These are phyloP conservation scores for Saturnispora quitensis DNA, from an alignment of 805 yeast genomes.

Conservation along the genomic window DNA sequence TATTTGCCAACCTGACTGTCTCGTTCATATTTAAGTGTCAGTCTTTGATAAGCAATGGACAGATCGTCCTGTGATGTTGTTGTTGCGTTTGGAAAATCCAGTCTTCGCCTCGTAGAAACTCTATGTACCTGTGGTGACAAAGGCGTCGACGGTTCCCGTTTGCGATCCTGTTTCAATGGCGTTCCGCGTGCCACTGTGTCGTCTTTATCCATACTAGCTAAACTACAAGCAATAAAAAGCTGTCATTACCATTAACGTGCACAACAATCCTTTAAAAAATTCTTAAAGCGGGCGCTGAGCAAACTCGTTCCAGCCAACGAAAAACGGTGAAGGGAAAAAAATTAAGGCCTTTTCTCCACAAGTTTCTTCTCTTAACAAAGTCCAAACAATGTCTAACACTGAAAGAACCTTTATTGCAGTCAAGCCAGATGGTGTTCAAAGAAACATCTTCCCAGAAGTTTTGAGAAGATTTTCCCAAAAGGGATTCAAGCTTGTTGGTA, in stretches of 20 bases:
- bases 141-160: conserved; percentile 3
- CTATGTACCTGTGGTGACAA: conserved; percentile 1
- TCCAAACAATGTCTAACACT: conserved; percentile 41
- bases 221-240: background rate
- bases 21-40: background rate
- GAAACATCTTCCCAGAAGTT: conserved; percentile 90
- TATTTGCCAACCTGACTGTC: background rate
- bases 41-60: background rate
- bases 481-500: conserved; percentile 95
- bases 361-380: background rate
- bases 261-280: background rate
- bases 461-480: conserved; percentile 90
- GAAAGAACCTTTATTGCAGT: conserved; percentile 91
- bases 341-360: background rate
- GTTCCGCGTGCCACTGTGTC: background rate
- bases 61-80: background rate
- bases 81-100: background rate
- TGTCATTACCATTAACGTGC: background rate
- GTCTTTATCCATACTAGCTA: background rate
- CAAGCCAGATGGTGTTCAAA: conserved; percentile 99
- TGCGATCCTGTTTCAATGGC: background rate
- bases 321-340: background rate
- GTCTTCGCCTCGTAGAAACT: background rate
- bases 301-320: background rate
- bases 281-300: background rate